Evolutionary conservation across 2,329 filamentous ascomycete genomes (phyloP).

Genomic region (Fusarium pseudocircinatum): DNA sequence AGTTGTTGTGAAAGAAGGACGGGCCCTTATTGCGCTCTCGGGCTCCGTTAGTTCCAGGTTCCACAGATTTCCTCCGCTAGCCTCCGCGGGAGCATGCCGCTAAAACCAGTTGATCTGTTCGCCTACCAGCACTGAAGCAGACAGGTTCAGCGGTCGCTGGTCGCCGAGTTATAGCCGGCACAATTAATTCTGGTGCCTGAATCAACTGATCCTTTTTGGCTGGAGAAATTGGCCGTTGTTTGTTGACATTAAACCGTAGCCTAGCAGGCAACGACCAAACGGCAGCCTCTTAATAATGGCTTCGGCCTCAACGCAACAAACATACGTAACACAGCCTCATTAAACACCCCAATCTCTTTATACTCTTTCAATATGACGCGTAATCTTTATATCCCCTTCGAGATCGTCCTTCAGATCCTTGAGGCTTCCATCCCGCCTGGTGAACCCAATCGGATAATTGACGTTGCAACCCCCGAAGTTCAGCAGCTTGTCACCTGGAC

Average conservation of each 20-base stretch:
- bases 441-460: slow-evolving; percentile 4
- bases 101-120: background rate
- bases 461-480: slow-evolving; percentile 1
- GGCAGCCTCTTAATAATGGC: background rate
- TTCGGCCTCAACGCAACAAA: background rate
- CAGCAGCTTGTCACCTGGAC: slow-evolving; percentile 25
- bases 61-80: background rate
- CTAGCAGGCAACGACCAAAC: slow-evolving; percentile 15
- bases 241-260: slow-evolving; percentile 2
- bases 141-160: background rate
- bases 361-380: background rate
- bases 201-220: background rate
- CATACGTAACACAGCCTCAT: background rate
- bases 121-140: background rate
- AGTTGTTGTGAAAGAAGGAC: background rate
- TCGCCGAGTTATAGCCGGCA: background rate
- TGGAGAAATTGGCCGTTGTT: too few relatives aligned
- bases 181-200: slow-evolving; percentile 5
- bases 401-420: slow-evolving; percentile 25
- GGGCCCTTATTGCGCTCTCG: background rate
- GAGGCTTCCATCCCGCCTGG: slow-evolving; percentile 9
- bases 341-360: background rate
- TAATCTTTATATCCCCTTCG: slow-evolving; percentile 10
- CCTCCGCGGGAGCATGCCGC: background rate
- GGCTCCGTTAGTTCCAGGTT: background rate